Evolutionary conservation across 345 rosid genomes (phyloP), one percentile per base, ranked within the genome.

Genomic region (Rhizophora mangle): DNA sequence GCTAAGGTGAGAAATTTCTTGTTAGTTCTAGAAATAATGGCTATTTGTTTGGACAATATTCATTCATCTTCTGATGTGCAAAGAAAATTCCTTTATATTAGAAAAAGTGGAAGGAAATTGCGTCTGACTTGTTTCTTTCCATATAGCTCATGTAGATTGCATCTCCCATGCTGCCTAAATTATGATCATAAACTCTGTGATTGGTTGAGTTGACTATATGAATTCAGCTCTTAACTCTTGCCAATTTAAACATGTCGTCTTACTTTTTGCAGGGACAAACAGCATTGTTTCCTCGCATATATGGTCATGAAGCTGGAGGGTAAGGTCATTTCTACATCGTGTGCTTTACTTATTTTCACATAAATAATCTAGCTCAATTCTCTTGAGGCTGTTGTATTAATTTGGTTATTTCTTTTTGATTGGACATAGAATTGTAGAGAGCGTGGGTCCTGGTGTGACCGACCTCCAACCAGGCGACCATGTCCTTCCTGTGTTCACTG

Each of bases 281-380:
- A 8, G 90, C 92, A 0, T 1, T 85, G 63, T 90, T 88, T 81
- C 96, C 96, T 32, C 89, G 96, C 58, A 90, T 90, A 57, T 82
- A 76, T 22, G 96, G 94, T 32, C 96, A 90, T 78, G 96, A 90
- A 82, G 96, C 92, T 75, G 86, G 86, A 79, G 94, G 96, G 96
- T 90, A 78, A 13, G 75, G 21, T 3, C 11, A 66, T 70, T 21
- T 60, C 54, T 37, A 34, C 37, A 34, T 34, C 1, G 37, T 1
- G 37, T 34, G 37, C 37, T 34, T 34, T 7, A 34, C 37, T 8
- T 34, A 6, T 34, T 34, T 34, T 34, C 8, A 34, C 9, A 7
- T 6, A 34, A 27, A 43, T 32, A 55, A 16, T 62, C 6, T 21
- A 26, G 13, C 24, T n/a, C 15, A 27, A 8, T 64, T 54, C 20